These are phyloP conservation scores for Globisporangium spinosum DNA, from an alignment of 352 stramenopile genomes.

Conservation along the genomic window DNA sequence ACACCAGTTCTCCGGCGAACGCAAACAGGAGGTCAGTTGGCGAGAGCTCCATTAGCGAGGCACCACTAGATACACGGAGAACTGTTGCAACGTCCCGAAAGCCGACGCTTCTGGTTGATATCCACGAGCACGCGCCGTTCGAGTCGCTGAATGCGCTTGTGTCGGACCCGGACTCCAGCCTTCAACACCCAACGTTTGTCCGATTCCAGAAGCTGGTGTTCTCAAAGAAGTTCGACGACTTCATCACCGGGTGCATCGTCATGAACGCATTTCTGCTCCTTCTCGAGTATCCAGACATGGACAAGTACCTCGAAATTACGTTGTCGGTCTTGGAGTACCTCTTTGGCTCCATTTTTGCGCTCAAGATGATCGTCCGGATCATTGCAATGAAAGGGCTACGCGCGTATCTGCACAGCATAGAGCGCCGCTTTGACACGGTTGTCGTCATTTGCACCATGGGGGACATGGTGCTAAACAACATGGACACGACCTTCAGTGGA, in stretches of 20 bases:
- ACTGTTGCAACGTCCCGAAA: constrained; percentile 6
- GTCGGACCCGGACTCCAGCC: neutral
- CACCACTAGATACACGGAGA: neutral
- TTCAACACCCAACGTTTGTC: neutral
- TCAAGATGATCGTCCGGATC: constrained; percentile 63
- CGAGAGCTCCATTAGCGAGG: constrained; percentile 13
- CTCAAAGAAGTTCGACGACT: constrained; percentile 72
- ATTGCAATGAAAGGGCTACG: constrained; percentile 48
- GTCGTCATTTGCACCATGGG: constrained; percentile 63
- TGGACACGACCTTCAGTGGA: constrained; percentile 42
- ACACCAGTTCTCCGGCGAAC: constrained; percentile 14
- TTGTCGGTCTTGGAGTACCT: constrained; percentile 67
- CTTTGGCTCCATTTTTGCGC: constrained; percentile 56
- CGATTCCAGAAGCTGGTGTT: constrained; percentile 51
- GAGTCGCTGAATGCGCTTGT: constrained; percentile 17
- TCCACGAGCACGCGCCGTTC: constrained; percentile 18
- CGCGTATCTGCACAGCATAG: constrained; percentile 49
- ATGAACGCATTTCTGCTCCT: constrained; percentile 66
- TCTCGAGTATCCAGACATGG: constrained; percentile 67
- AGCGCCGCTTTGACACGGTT: constrained; percentile 68
- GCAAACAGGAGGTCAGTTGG: neutral
- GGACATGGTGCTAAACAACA: constrained; percentile 73
- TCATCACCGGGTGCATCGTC: constrained; percentile 64
- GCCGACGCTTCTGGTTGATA: constrained; percentile 19
- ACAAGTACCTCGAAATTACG: constrained; percentile 22